Evolutionary conservation across 73 alveolate species (phyloP), one percentile per base, ranked within the genome.

Genomic region (Paramecium caudatum): DNA sequence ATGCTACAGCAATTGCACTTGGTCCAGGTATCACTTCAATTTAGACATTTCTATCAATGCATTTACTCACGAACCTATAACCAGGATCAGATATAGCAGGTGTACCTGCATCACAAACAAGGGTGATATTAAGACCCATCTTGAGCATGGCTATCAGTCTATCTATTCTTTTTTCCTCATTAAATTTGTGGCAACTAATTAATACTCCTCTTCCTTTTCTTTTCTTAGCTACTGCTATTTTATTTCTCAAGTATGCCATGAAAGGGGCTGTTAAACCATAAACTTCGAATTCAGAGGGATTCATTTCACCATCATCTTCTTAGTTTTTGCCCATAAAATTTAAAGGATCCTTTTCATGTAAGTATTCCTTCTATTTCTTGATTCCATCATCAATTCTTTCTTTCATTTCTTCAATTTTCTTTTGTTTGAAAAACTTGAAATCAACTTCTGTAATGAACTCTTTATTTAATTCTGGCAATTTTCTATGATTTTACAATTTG

Each of bases 41-140:
- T 25, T 93, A 48, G 17, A 96, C 78, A 23, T 97, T 96, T 55
- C 91, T 63, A 15, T 91, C 91, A 34, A 81, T 50, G 6, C 96
- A 94, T 78, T 91, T 94, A 61, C 63, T 87, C 0, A 96, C 94
- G 10, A 96, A 70, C 82, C 84, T 86, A 47, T 91, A 96, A 0
- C 99, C 99, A 5, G 98, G 98, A 81, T 96, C 99, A 32, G 98
- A 93, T 9, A 96, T 94, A 3, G 97, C 90, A 17, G 98, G 99
- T n/a, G 99, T 96, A 25, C 99, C 99, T 32, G 99, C 99, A 91
- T 96, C 99, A 34, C 95, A 74, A 25, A 96, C 98, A 37, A 96
- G 85, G 4, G 97, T 97, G 3, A 94, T 94, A 74, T 90, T 94
- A 41, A 96, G 47, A 0, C 99, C 99, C 61, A 84, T 47, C 82